These are phyloP conservation scores for Penicillium griseofulvum DNA, from an alignment of 2,329 filamentous ascomycete species.

Conservation along the genomic window DNA sequence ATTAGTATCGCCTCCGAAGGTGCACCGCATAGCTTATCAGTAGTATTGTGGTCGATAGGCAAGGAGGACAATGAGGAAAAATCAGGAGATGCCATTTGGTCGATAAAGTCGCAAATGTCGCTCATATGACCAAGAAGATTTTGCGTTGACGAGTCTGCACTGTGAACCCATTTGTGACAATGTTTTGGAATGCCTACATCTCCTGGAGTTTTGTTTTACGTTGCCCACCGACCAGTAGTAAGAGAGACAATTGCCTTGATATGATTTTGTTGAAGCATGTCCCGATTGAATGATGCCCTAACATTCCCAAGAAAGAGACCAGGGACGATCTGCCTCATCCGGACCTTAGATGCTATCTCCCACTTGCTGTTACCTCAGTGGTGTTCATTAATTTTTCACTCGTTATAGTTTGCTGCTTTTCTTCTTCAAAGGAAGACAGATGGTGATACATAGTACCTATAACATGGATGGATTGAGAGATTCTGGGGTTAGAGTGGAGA, in stretches of 20 bases:
- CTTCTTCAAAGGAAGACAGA: no score
- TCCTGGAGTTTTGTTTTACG: conserved; percentile 22
- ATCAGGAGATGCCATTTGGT: conserved; percentile 19
- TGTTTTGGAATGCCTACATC: conserved; percentile 15
- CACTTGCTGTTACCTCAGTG: conserved; percentile 18
- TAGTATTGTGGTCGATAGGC: conserved; percentile 8
- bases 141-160: conserved; percentile 29
- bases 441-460: no score
- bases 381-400: not conserved
- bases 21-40: not conserved
- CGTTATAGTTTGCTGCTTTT: no score
- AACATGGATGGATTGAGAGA: no score
- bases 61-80: conserved; percentile 13
- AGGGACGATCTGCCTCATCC: conserved; percentile 26
- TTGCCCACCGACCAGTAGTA: conserved; percentile 22
- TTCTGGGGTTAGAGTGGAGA: no score
- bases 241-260: conserved; percentile 27
- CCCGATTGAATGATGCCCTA: conserved; percentile 19
- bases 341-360: conserved; percentile 15
- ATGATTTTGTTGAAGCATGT: conserved; percentile 21
- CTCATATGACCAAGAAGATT: conserved; percentile 28
- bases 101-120: conserved; percentile 28
- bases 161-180: conserved; percentile 28
- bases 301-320: conserved; percentile 24
- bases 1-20: conserved; percentile 21